Evolutionary conservation across 208 protist species (phyloP).

Genomic region (Lotmaria passim): DNA sequence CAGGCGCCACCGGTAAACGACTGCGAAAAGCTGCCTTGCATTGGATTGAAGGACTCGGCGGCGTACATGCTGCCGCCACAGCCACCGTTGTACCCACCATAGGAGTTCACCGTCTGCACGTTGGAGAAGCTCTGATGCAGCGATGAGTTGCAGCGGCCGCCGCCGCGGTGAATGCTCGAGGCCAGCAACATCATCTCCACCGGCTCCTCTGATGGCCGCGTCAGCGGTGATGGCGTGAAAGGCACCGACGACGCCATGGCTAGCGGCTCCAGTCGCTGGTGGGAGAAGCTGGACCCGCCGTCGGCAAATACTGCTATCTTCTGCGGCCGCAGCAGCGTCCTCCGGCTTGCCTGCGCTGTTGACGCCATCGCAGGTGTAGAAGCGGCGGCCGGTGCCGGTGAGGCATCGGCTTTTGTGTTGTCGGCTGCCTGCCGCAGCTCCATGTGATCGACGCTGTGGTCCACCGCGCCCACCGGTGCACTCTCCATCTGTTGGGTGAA

Average conservation of each 20-base stretch:
- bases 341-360: background rate
- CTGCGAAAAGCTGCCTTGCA: slow-evolving; percentile 6
- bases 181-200: slow-evolving; percentile 33
- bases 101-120: slow-evolving; percentile 15
- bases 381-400: background rate
- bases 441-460: slow-evolving; percentile 6
- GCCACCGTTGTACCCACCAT: background rate
- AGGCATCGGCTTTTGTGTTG: background rate
- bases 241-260: slow-evolving; percentile 8
- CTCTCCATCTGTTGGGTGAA: slow-evolving; percentile 25
- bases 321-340: slow-evolving; percentile 14
- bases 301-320: background rate
- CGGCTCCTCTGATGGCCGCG: background rate
- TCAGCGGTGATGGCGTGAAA: background rate
- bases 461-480: background rate
- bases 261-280: slow-evolving; percentile 2
- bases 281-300: background rate
- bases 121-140: slow-evolving; percentile 27
- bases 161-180: slow-evolving; percentile 8
- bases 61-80: slow-evolving; percentile 8
- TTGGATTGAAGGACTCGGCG: slow-evolving; percentile 8
- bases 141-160: background rate
- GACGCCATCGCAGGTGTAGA: too few relatives aligned
- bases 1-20: slow-evolving; percentile 8
- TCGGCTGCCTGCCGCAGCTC: slow-evolving; percentile 1